phyloP scores from a whole-genome alignment of 768 basidiomycete genomes.

The Kwoniella bestiolae region DNA sequence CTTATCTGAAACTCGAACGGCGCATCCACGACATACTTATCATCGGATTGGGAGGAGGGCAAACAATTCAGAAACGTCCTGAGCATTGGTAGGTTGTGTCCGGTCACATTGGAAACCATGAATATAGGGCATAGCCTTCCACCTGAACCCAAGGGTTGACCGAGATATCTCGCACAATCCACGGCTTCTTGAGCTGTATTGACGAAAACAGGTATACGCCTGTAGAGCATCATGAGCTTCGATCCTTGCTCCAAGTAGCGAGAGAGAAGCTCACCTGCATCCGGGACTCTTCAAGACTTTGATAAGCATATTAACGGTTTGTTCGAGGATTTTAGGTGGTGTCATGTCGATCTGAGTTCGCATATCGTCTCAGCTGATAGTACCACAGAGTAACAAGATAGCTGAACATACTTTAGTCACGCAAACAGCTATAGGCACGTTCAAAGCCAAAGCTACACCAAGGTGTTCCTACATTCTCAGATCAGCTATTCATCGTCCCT shows the following conservation, averaged over 20 bases:
- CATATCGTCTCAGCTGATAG: neutral
- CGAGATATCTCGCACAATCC: constrained; percentile 58
- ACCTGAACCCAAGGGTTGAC: constrained; percentile 30
- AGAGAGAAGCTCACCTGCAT: constrained; percentile 67
- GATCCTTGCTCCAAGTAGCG: too few relatives aligned
- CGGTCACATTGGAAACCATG: constrained; percentile 90
- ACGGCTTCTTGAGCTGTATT: constrained; percentile 79
- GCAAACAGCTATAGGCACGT: constrained; percentile 84
- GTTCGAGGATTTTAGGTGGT: constrained; percentile 83
- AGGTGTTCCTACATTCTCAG: constrained; percentile 74
- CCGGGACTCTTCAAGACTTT: constrained; percentile 93
- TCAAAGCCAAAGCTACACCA: constrained; percentile 89
- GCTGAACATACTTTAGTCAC: constrained; percentile 76
- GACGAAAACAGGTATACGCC: constrained; percentile 62
- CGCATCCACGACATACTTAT: constrained; percentile 72
- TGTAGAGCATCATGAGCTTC: neutral
- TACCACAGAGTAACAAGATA: neutral
- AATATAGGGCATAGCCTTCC: constrained; percentile 81
- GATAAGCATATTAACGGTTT: constrained; percentile 87
- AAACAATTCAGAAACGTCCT: constrained; percentile 89
- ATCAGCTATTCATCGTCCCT: constrained; percentile 56
- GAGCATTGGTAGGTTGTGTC: constrained; percentile 83
- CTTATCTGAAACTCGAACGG: constrained; percentile 59
- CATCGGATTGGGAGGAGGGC: constrained; percentile 82
- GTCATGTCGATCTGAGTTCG: constrained; percentile 87